phyloP scores from a whole-genome alignment of 208 protist genomes.

The Jaenimonas drosophilae region DNA sequence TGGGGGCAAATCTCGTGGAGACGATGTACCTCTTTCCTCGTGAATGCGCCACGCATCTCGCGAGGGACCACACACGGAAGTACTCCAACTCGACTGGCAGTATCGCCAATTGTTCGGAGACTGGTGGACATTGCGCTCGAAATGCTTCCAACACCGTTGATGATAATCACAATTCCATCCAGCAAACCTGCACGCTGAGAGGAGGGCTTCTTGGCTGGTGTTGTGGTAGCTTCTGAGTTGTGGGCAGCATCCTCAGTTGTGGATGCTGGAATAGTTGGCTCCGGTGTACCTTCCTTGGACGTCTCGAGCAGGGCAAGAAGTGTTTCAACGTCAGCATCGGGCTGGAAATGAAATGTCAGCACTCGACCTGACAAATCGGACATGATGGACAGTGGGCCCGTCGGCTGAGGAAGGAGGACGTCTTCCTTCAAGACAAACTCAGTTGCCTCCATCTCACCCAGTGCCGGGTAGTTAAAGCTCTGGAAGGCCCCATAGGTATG shows the following conservation, averaged over 20 bases:
- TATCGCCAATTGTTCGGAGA: slow-evolving; percentile 23
- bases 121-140: slow-evolving; percentile 7
- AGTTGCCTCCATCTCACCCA: slow-evolving; percentile 80
- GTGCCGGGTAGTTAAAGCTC: slow-evolving; percentile 74
- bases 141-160: slow-evolving; percentile 32
- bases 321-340: slow-evolving; percentile 36
- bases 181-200: slow-evolving; percentile 10
- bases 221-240: too few relatives aligned
- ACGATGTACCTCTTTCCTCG: slow-evolving; percentile 14
- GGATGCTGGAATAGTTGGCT: neutral
- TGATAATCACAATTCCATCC: slow-evolving; percentile 37
- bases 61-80: slow-evolving; percentile 27
- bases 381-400: slow-evolving; percentile 26
- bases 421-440: slow-evolving; percentile 37
- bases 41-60: slow-evolving; percentile 32
- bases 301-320: slow-evolving; percentile 18
- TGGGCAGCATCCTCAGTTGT: neutral
- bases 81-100: slow-evolving; percentile 11
- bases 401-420: slow-evolving; percentile 37
- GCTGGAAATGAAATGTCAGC: slow-evolving; percentile 26
- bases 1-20: slow-evolving; percentile 19
- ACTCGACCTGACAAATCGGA: slow-evolving; percentile 42
- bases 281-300: neutral
- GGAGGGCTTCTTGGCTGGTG: too few relatives aligned
- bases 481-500: slow-evolving; percentile 85